Evolutionary conservation across 2,329 filamentous ascomycete species (phyloP).

Genomic region (Monosporascus sp.): DNA sequence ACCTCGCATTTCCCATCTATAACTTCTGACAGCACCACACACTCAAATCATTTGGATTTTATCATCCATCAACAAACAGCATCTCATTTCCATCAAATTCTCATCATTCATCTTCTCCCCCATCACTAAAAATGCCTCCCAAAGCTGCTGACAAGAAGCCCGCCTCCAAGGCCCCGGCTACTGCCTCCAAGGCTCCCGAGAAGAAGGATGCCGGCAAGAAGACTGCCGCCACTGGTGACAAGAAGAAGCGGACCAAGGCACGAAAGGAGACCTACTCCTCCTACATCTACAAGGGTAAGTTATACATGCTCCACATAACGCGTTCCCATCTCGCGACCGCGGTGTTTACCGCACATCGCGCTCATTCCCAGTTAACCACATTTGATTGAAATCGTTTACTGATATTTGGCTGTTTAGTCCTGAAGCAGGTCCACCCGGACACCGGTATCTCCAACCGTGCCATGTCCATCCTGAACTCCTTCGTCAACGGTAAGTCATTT

Average conservation of each 20-base stretch:
- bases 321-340: not conserved
- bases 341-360: not conserved
- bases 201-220: slow-evolving; percentile 99
- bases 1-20: slow-evolving; percentile 33
- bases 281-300: slow-evolving; percentile 99
- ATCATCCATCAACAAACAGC: slow-evolving; percentile 15
- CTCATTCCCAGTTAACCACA: not conserved
- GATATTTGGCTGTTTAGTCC: slow-evolving; percentile 54
- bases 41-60: slow-evolving; percentile 18
- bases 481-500: slow-evolving; percentile 79
- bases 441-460: slow-evolving; percentile 99
- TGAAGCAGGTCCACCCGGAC: slow-evolving; percentile 99
- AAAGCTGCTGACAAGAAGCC: slow-evolving; percentile 99
- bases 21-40: slow-evolving; percentile 32
- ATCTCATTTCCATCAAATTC: slow-evolving; percentile 8
- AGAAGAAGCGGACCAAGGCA: slow-evolving; percentile 99
- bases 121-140: slow-evolving; percentile 75
- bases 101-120: slow-evolving; percentile 10
- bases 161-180: slow-evolving; percentile 88
- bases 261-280: slow-evolving; percentile 99
- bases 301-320: slow-evolving; percentile 6
- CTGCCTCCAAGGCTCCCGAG: slow-evolving; percentile 67
- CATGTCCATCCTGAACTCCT: slow-evolving; percentile 99
- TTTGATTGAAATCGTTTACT: slow-evolving; percentile 14
- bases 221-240: slow-evolving; percentile 91